Conservation (phyloP, 2,329 filamentous ascomycete genomes). For the Aureobasidium namibiae region DNA sequence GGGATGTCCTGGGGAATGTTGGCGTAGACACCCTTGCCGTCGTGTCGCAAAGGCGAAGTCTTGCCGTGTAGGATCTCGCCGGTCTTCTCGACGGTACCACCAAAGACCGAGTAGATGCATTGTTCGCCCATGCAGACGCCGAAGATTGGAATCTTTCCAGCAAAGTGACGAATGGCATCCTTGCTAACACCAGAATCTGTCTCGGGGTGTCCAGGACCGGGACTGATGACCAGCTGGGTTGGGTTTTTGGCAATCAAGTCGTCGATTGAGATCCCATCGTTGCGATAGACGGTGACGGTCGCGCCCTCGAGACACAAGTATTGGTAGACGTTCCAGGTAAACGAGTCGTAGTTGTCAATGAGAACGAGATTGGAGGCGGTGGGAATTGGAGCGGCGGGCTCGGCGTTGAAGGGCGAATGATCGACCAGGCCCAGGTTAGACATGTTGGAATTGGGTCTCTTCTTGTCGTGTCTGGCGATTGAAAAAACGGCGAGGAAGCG, state of each 20-base stretch:
- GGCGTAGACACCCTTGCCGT: slow-evolving; percentile 83
- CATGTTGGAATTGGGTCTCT: background rate
- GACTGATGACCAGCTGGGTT: slow-evolving; percentile 89
- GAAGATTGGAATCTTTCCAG: slow-evolving; percentile 87
- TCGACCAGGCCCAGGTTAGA: slow-evolving; percentile 50
- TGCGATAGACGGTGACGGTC: slow-evolving; percentile 79
- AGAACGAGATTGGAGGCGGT: slow-evolving; percentile 86
- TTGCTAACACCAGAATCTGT: slow-evolving; percentile 91
- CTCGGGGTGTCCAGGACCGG: slow-evolving; percentile 84
- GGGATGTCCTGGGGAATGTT: slow-evolving; percentile 72
- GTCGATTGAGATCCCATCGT: slow-evolving; percentile 82
- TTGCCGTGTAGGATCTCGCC: slow-evolving; percentile 97
- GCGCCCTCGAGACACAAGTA: slow-evolving; percentile 96
- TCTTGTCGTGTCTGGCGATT: background rate
- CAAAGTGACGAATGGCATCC: slow-evolving; percentile 82
- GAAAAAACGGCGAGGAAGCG: background rate
- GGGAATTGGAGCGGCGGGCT: slow-evolving; percentile 61
- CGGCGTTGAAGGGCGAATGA: slow-evolving; percentile 79
- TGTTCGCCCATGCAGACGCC: slow-evolving; percentile 99
- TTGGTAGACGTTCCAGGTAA: slow-evolving; percentile 99
- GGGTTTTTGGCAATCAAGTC: slow-evolving; percentile 76
- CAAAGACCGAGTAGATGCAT: slow-evolving; percentile 92
- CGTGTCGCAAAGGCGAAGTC: slow-evolving; percentile 83
- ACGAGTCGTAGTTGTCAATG: slow-evolving; percentile 99
- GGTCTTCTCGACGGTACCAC: slow-evolving; percentile 82